Evolutionary conservation across 768 basidiomycete genomes (phyloP).

Genomic region (Podaxis sp.): DNA sequence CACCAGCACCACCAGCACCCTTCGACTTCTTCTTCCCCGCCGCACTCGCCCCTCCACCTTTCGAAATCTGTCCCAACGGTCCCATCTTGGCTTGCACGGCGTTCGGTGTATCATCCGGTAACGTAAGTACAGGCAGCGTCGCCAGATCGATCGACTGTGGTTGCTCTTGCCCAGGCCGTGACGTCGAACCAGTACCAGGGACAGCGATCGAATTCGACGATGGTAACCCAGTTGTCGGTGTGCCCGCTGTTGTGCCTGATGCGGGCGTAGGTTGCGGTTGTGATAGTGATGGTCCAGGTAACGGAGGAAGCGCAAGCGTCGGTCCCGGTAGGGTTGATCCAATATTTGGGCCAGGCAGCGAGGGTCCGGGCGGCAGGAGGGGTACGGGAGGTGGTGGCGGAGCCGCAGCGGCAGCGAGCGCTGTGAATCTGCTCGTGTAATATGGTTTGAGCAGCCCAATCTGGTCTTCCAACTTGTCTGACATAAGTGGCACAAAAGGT

Average conservation of each 20-base stretch:
- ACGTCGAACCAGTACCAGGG: slow-evolving; percentile 15
- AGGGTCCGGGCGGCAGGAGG: slow-evolving; percentile 12
- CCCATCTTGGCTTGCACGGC: slow-evolving; percentile 67
- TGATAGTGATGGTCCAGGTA: slow-evolving; percentile 15
- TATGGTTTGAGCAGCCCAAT: slow-evolving; percentile 82
- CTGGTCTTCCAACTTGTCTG: slow-evolving; percentile 64
- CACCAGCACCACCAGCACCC: slow-evolving; percentile 9
- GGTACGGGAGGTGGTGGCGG: slow-evolving; percentile 16
- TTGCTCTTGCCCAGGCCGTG: slow-evolving; percentile 12
- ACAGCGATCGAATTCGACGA: slow-evolving; percentile 6
- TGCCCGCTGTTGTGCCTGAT: slow-evolving; percentile 3
- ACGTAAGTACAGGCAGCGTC: slow-evolving; percentile 25
- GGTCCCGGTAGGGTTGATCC: slow-evolving; percentile 5
- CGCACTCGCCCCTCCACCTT: slow-evolving; percentile 38
- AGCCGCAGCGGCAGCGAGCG: slow-evolving; percentile 28
- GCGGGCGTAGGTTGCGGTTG: slow-evolving; percentile 12
- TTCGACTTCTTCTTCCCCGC: slow-evolving; percentile 52
- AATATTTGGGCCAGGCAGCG: slow-evolving; percentile 12
- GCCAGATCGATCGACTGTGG: neutral
- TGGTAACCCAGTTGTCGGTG: neutral
- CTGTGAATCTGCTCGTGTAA: slow-evolving; percentile 56
- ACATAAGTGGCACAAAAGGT: slow-evolving; percentile 68
- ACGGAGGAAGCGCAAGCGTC: slow-evolving; percentile 14
- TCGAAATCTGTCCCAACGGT: slow-evolving; percentile 71
- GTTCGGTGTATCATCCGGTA: slow-evolving; percentile 64